phyloP scores from a whole-genome alignment of 2,329 filamentous ascomycete species.

The Colletotrichum cuscutae region DNA sequence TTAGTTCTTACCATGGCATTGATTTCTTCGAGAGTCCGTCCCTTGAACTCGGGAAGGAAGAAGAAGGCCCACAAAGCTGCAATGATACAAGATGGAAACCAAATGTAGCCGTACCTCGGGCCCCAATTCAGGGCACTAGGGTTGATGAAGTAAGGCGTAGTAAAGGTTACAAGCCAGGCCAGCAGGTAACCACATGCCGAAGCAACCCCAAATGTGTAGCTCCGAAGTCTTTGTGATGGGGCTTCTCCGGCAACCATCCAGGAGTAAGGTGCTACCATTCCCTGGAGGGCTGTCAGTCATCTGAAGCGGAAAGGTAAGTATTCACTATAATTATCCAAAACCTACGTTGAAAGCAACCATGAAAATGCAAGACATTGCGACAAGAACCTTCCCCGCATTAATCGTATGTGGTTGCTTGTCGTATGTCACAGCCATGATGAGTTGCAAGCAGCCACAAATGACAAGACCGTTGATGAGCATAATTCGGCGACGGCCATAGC shows the following conservation, averaged over 20 bases:
- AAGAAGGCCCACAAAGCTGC: slow-evolving; percentile 41
- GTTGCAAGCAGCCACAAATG: background rate
- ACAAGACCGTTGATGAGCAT: background rate
- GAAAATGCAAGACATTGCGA: background rate
- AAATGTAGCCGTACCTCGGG: slow-evolving; percentile 63
- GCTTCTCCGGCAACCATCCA: slow-evolving; percentile 64
- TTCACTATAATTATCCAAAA: background rate
- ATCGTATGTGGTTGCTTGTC: background rate
- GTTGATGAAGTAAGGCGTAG: slow-evolving; percentile 66
- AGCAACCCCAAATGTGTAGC: slow-evolving; percentile 61
- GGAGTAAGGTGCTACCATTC: slow-evolving; percentile 53
- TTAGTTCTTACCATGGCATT: background rate
- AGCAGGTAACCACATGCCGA: slow-evolving; percentile 59
- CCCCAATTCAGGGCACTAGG: slow-evolving; percentile 60
- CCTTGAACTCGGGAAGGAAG: slow-evolving; percentile 58
- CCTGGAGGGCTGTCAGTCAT: background rate
- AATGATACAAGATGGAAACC: slow-evolving; percentile 48
- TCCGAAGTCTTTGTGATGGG: slow-evolving; percentile 61
- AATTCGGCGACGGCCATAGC: background rate
- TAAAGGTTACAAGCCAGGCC: slow-evolving; percentile 63
- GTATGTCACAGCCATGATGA: background rate
- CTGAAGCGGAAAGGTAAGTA: background rate
- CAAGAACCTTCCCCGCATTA: background rate
- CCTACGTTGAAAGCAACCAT: background rate
- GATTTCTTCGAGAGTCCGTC: background rate